A percentile compares a stretch with the other conserved stretches of the same genome.
phyloP scores from a whole-genome alignment of 2,329 filamentous ascomycete genomes.

The Phaeosphaeriaceae sp. region DNA sequence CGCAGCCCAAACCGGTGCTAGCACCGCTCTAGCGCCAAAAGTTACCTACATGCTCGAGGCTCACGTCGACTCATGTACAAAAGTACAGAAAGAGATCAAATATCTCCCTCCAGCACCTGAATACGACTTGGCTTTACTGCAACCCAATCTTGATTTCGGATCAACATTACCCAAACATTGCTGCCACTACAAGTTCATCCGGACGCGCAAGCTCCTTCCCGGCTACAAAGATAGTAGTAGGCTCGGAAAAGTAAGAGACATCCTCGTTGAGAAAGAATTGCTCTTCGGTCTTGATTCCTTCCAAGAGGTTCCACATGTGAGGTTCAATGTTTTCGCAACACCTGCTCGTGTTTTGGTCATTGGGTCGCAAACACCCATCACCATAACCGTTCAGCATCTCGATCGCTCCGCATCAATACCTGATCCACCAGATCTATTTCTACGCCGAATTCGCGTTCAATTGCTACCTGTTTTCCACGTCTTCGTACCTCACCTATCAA shows the following conservation, averaged over 20 bases:
- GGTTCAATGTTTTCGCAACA: conserved; percentile 30
- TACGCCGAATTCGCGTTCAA: conserved; percentile 33
- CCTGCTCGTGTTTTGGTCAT: conserved; percentile 28
- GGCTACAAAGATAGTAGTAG: conserved; percentile 24
- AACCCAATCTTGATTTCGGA: conserved; percentile 23
- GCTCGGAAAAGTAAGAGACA: conserved; percentile 27
- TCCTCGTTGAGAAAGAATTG: conserved; percentile 27
- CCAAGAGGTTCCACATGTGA: conserved; percentile 27
- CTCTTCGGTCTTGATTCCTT: conserved; percentile 27
- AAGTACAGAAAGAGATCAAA: conserved; percentile 6
- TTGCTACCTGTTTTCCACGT: conserved; percentile 18
- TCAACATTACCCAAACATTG: conserved; percentile 21
- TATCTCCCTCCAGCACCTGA: conserved; percentile 16
- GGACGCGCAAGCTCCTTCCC: conserved; percentile 30
- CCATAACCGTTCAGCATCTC: conserved; percentile 28
- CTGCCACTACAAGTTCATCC: conserved; percentile 28
- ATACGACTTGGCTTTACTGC: conserved; percentile 21
- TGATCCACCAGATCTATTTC: conserved; percentile 26
- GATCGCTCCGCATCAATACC: conserved; percentile 33
- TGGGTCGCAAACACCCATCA: conserved; percentile 20
- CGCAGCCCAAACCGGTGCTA: conserved; percentile 1
- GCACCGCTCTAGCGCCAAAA: conserved; percentile 5
- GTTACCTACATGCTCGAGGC: conserved; percentile 28
- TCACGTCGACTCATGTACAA: conserved; percentile 7
- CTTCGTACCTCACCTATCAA: conserved; percentile 19